Evolutionary conservation across 352 stramenopile genomes (phyloP).

Genomic region (Globisporangium okanoganense): DNA sequence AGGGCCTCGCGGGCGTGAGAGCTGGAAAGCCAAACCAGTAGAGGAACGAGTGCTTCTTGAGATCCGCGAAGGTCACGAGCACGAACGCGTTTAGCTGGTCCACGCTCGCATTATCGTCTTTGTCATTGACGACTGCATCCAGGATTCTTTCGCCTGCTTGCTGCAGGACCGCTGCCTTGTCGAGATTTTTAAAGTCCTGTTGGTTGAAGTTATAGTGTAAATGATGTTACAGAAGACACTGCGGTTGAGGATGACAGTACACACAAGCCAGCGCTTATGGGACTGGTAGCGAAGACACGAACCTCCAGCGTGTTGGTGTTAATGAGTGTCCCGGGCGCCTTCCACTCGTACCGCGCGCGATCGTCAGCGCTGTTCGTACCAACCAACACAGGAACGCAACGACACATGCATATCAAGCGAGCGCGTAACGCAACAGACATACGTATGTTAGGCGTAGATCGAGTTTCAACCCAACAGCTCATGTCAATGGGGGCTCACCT

Average conservation of each 20-base stretch:
- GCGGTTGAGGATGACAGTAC: background rate
- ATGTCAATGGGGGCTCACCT: background rate
- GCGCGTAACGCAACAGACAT: background rate
- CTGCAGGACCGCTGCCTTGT: slow-evolving; percentile 76
- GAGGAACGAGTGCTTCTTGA: slow-evolving; percentile 92
- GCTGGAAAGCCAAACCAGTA: slow-evolving; percentile 94
- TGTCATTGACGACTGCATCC: slow-evolving; percentile 21
- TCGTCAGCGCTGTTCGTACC: slow-evolving; percentile 34
- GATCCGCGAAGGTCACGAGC: slow-evolving; percentile 88
- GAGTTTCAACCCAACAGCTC: background rate
- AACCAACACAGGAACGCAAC: background rate
- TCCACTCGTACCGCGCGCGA: slow-evolving; percentile 75
- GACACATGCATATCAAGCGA: background rate
- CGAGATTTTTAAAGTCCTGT: slow-evolving; percentile 80
- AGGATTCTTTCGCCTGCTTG: slow-evolving; percentile 35
- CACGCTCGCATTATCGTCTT: slow-evolving; percentile 17
- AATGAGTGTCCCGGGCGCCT: slow-evolving; percentile 54
- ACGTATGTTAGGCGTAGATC: background rate
- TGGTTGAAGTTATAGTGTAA: background rate
- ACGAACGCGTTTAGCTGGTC: slow-evolving; percentile 82
- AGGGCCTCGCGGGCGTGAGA: slow-evolving; percentile 38
- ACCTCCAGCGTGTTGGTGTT: slow-evolving; percentile 90
- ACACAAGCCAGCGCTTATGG: background rate
- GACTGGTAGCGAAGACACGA: background rate
- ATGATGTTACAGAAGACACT: background rate